Percentiles rank a stretch among this genome's conserved stretches.
These are phyloP conservation scores for Tetrahymena elliotti DNA, from an alignment of 73 alveolate species.

Conservation along the genomic window DNA sequence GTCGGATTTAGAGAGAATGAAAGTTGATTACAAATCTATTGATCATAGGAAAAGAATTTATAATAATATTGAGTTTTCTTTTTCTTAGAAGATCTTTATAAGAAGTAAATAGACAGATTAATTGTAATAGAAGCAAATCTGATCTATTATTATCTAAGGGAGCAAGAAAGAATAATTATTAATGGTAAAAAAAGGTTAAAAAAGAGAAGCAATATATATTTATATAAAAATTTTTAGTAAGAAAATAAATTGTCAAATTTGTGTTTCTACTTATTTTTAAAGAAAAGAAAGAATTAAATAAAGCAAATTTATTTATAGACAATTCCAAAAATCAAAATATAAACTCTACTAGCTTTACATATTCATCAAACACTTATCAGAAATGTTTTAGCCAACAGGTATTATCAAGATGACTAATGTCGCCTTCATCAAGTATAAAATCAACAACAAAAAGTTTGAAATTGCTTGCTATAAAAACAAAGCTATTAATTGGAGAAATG, in stretches of 20 bases:
- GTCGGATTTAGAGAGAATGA: too few relatives aligned
- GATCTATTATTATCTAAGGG: neutral
- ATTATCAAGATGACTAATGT: conserved; percentile 77
- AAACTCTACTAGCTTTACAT: neutral
- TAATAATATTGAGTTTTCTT: neutral
- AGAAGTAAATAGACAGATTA: neutral
- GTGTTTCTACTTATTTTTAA: neutral
- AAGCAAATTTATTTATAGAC: neutral
- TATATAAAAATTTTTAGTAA: neutral
- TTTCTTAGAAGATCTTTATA: neutral
- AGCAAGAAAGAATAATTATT: neutral
- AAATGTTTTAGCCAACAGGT: conserved; percentile 62
- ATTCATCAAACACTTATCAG: neutral
- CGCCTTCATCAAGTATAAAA: conserved; percentile 67
- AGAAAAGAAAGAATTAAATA: neutral
- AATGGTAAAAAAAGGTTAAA: neutral
- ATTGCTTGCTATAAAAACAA: conserved; percentile 94
- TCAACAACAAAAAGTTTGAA: conserved; percentile 71
- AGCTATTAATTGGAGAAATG: conserved; percentile 86
- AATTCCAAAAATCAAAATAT: neutral
- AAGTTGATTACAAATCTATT: neutral
- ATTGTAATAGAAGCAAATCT: neutral
- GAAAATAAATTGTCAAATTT: neutral
- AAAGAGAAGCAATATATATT: neutral
- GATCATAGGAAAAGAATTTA: neutral